Conservation (phyloP, 2,329 filamentous ascomycete species). For the Achaetomium macrosporum region DNA sequence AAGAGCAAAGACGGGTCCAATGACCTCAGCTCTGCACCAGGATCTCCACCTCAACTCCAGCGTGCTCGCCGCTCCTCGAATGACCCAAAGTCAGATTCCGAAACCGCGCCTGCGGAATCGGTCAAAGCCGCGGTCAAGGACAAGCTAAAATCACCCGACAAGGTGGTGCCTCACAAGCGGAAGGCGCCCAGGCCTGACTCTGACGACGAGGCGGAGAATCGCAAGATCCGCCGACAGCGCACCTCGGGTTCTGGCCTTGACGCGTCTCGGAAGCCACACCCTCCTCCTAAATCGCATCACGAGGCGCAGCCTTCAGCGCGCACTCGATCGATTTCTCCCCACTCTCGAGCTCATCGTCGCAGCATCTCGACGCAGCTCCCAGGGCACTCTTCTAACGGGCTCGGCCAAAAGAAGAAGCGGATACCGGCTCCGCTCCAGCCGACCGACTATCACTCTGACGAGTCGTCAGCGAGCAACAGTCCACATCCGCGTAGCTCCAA, state of each 20-base stretch:
- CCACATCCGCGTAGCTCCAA: constrained; percentile 55
- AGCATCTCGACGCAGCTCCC: constrained; percentile 60
- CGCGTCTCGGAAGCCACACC: constrained; percentile 24
- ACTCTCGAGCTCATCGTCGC: constrained; percentile 52
- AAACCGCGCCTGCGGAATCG: constrained; percentile 40
- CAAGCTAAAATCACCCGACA: constrained; percentile 42
- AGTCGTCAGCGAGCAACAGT: constrained; percentile 56
- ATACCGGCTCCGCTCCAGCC: constrained; percentile 56
- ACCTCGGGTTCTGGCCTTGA: constrained; percentile 39
- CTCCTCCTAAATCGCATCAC: constrained; percentile 30
- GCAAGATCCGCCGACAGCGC: constrained; percentile 50
- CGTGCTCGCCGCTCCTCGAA: constrained; percentile 36
- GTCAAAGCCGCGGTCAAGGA: constrained; percentile 43
- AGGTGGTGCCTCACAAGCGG: constrained; percentile 44
- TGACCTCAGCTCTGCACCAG: constrained; percentile 53
- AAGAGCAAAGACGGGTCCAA: constrained; percentile 49
- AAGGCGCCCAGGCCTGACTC: constrained; percentile 50
- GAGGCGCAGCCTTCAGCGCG: constrained; percentile 30
- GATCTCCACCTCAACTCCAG: constrained; percentile 42
- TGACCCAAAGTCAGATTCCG: constrained; percentile 48
- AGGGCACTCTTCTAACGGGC: constrained; percentile 48
- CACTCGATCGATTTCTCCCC: constrained; percentile 55
- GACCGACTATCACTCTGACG: constrained; percentile 62
- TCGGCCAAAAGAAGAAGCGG: constrained; percentile 55
- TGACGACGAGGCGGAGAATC: constrained; percentile 51